Base-by-base conservation (phyloP, 768 basidiomycete genomes). In the Harrya chromipes region DNA sequence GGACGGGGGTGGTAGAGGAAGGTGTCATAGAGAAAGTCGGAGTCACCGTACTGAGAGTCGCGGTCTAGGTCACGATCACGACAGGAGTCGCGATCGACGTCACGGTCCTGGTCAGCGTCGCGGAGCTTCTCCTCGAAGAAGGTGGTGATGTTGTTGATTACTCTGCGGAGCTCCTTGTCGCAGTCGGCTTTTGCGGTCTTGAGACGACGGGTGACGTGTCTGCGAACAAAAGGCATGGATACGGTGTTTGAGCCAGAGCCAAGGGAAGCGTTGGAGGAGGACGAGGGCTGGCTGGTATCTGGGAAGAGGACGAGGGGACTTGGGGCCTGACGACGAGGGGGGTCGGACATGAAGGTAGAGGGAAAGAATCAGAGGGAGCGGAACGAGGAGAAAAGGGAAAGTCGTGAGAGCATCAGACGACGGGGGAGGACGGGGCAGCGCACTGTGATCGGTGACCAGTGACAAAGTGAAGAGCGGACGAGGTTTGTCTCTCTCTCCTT, bases 111-210 rank as follows among this genome's bases (percentile, higher is more conserved):
- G 66, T 91, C 85, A 46, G 78, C 82, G 55, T 90, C 88, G 39
- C 87, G 77, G 33, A 95, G 79, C 60, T 86, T 82, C 64, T 93
- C 88, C 72, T 99, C 95, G 59, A 97, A 95, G 71, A 93, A 97
- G 34, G 83, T 70, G 55, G 95, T 95, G 75, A 99, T 94, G 52
- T 85, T 90, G 70, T 90, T 86, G 52, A 94, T 92, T 65, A 97
- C 89, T 64, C 92, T 87, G 63, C 87, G 85, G 9, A 99, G 82
- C 70, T 97, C 93, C 75, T 89, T 90, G 81, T 99, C 93, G 76
- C 95, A 99, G 56, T 90, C 90, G 43, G 89, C 83, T 75, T 99
- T 98, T 50, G 95, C 94, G 4, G 87, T 87, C 73, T 85, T 88
- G 70, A 98, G 83, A 50, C 97, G 85, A 55, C 92, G 83, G 34